Evolutionary conservation across 2,329 filamentous ascomycete genomes (phyloP).

Genomic region (Ophiostoma angusticollis): DNA sequence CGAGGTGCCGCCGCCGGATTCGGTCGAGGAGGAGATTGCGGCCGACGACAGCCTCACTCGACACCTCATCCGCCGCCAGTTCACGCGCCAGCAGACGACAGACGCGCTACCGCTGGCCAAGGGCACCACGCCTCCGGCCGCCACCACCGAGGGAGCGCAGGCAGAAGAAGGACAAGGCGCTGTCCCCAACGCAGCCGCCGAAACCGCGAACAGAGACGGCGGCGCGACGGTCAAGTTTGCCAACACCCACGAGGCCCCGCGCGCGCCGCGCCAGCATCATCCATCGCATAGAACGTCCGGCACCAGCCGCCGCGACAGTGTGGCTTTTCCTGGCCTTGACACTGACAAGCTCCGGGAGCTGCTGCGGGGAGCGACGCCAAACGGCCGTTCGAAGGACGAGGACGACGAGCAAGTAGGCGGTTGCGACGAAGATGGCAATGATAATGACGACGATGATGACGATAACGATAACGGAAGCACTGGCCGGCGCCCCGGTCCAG

Average conservation of each 20-base stretch:
- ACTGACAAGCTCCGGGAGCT: conserved; percentile 36
- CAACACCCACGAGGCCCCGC: not conserved
- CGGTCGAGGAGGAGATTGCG: conserved; percentile 41
- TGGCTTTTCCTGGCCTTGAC: conserved; percentile 37
- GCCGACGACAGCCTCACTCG: conserved; percentile 46
- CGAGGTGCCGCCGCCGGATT: conserved; percentile 54
- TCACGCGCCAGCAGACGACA: conserved; percentile 32
- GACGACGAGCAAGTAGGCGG: no score
- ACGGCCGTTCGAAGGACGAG: no score
- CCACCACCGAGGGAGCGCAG: conserved; percentile 7
- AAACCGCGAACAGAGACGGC: not conserved
- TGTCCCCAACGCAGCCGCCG: not conserved
- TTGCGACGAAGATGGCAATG: conserved; percentile 21
- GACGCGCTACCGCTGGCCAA: conserved; percentile 12
- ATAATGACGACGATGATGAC: conserved; percentile 9
- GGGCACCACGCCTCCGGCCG: conserved; percentile 5
- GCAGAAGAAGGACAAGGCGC: conserved; percentile 6
- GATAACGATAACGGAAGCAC: conserved; percentile 21
- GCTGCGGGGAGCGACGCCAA: conserved; percentile 28
- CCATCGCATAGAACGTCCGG: conserved; percentile 19
- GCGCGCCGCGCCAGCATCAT: not conserved
- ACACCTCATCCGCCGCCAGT: conserved; percentile 45
- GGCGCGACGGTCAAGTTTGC: conserved; percentile 10
- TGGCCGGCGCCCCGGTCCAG: not conserved
- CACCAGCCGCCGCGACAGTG: conserved; percentile 39